Evolutionary conservation across 441 rosid genomes (phyloP).

Genomic region (Adansonia grandidieri): DNA sequence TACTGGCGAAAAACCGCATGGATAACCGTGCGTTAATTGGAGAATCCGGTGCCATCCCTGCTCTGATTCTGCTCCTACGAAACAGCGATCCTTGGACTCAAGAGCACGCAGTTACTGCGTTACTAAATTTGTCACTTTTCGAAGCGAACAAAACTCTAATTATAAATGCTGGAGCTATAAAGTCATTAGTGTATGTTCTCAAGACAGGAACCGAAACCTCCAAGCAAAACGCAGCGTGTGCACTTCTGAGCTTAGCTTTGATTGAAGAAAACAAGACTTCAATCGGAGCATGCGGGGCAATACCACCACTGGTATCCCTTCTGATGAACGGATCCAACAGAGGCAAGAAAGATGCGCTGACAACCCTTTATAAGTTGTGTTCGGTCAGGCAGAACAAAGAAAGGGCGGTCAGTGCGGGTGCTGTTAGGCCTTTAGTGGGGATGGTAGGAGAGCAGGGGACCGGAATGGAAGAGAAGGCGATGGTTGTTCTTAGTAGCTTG

Average conservation of each 20-base stretch:
- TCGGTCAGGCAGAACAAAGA: slow-evolving; percentile 75
- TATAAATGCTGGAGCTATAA: slow-evolving; percentile 73
- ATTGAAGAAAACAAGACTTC: slow-evolving; percentile 79
- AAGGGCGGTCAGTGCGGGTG: slow-evolving; percentile 84
- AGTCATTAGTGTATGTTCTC: slow-evolving; percentile 78
- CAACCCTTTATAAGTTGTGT: slow-evolving; percentile 87
- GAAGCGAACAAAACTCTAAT: slow-evolving; percentile 67
- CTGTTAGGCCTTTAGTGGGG: slow-evolving; percentile 76
- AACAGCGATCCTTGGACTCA: slow-evolving; percentile 89
- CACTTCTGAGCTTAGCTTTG: slow-evolving; percentile 74
- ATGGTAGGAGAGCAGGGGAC: slow-evolving; percentile 73
- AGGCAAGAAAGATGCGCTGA: slow-evolving; percentile 82
- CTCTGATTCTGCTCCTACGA: slow-evolving; percentile 71
- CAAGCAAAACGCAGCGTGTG: slow-evolving; percentile 93
- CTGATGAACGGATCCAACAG: slow-evolving; percentile 69
- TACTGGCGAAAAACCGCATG: slow-evolving; percentile 81
- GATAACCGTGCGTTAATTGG: slow-evolving; percentile 83
- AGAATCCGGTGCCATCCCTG: slow-evolving; percentile 89
- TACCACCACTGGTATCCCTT: slow-evolving; percentile 81
- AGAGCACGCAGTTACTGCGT: slow-evolving; percentile 89
- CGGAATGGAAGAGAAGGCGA: slow-evolving; percentile 91
- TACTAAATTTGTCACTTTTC: slow-evolving; percentile 77
- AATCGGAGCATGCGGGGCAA: slow-evolving; percentile 84
- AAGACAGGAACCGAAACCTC: slow-evolving; percentile 86
- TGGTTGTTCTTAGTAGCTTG: slow-evolving; percentile 81